A percentile compares a stretch with the other conserved stretches of the same genome.
These are phyloP conservation scores for Alloteropsis semialata DNA, from an alignment of 176 grass and related monocot species.

Conservation along the genomic window DNA sequence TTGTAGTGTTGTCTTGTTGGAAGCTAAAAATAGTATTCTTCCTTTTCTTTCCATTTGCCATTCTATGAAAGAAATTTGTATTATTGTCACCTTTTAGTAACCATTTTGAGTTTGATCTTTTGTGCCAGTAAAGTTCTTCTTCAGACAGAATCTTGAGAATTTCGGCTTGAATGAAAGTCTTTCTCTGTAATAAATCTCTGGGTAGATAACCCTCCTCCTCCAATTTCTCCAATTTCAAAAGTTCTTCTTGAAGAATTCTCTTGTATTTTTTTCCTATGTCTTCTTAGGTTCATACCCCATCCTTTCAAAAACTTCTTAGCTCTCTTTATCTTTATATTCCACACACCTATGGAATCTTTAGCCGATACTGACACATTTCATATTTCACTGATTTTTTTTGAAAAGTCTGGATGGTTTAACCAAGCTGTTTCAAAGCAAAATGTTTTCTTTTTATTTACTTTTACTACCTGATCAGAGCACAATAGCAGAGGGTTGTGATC, in stretches of 20 bases:
- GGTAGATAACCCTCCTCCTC: no score
- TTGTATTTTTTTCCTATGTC: no score
- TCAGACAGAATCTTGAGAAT: accelerated
- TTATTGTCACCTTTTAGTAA: neutral
- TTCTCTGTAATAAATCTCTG: accelerated
- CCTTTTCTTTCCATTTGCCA: neutral
- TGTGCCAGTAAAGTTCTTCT: neutral
- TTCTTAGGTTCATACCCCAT: no score
- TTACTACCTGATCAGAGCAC: neutral
- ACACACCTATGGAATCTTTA: no score
- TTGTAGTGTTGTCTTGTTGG: no score
- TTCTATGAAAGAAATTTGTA: neutral
- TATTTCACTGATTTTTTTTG: accelerated
- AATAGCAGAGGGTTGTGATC: neutral
- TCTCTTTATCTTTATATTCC: no score
- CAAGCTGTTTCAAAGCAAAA: neutral
- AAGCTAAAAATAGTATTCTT: neutral
- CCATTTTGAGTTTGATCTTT: neutral
- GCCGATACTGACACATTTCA: no score
- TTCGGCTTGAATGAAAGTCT: neutral
- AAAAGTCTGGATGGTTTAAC: neutral
- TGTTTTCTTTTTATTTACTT: accelerated
- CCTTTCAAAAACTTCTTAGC: no score
- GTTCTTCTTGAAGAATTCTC: no score
- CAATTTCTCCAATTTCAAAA: no score